Evolutionary conservation across 148 eudicot genomes (phyloP).

Genomic region (Pharnaceum exiguum): DNA sequence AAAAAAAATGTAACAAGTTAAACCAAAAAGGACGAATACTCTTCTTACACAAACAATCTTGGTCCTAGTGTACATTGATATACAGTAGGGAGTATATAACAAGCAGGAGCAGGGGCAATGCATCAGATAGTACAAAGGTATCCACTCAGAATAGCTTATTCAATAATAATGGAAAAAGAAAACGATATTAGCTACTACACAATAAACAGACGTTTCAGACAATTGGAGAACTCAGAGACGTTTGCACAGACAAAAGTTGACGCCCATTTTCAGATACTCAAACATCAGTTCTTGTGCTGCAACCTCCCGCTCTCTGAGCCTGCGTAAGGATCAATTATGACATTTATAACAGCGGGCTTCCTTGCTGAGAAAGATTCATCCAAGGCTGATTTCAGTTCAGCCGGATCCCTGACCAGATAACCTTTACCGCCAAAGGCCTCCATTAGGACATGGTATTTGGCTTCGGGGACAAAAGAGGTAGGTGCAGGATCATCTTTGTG

Average conservation of each 20-base stretch:
- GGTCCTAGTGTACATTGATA: too few species aligned
- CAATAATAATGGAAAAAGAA: too few species aligned
- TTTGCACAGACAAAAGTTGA: background rate
- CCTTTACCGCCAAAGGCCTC: slow-evolving; percentile 97
- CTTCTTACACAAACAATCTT: too few species aligned
- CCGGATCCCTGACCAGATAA: slow-evolving; percentile 62
- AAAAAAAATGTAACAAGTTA: too few species aligned
- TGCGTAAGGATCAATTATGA: slow-evolving; percentile 85
- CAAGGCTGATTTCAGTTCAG: slow-evolving; percentile 73
- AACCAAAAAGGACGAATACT: too few species aligned
- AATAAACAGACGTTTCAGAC: too few species aligned
- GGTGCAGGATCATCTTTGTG: slow-evolving; percentile 89
- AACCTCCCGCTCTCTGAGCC: slow-evolving; percentile 91
- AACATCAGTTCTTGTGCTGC: slow-evolving; percentile 87
- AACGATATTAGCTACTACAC: too few species aligned
- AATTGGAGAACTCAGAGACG: too few species aligned
- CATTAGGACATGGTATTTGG: slow-evolving; percentile 60
- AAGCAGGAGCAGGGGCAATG: too few species aligned
- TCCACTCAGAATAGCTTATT: too few species aligned
- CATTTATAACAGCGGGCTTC: slow-evolving; percentile 88
- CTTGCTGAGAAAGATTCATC: slow-evolving; percentile 68
- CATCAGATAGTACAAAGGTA: too few species aligned
- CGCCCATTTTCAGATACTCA: background rate
- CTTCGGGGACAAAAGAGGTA: slow-evolving; percentile 80
- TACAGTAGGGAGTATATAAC: too few species aligned